phyloP scores from a whole-genome alignment of 2,329 filamentous ascomycete genomes.

The Colletotrichum ledebouriae region DNA sequence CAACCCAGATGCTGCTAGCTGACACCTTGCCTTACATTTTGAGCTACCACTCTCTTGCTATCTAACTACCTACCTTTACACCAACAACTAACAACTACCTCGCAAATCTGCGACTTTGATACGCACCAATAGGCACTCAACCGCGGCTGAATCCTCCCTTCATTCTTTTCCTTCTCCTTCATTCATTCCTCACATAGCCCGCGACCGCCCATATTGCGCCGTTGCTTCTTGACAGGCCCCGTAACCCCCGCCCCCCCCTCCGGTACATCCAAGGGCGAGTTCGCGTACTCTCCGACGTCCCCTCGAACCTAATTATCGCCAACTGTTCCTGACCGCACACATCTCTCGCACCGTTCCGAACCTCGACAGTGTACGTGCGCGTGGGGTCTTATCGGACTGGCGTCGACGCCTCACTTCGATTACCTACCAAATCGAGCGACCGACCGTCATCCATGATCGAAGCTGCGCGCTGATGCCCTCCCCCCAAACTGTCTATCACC shows the following conservation, averaged over 20 bases:
- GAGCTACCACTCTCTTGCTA: too few species aligned
- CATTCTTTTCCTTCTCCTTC: slow-evolving; percentile 7
- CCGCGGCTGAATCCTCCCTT: neutral
- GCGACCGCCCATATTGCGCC: neutral
- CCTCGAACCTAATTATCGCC: slow-evolving; percentile 12
- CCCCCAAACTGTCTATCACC: slow-evolving; percentile 39
- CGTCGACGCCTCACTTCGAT: slow-evolving; percentile 5
- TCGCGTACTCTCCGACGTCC: slow-evolving; percentile 17
- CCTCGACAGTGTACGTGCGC: neutral
- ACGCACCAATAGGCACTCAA: neutral
- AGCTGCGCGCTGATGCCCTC: slow-evolving; percentile 38
- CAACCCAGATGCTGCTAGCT: neutral
- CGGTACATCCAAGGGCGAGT: slow-evolving; percentile 12
- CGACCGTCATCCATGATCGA: slow-evolving; percentile 29
- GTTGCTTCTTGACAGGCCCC: slow-evolving; percentile 11
- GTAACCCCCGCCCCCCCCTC: neutral
- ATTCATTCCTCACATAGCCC: slow-evolving; percentile 20
- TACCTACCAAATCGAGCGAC: slow-evolving; percentile 12
- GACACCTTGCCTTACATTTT: neutral
- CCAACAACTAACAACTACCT: neutral
- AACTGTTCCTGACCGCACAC: slow-evolving; percentile 1
- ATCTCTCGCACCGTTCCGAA: neutral
- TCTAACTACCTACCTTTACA: neutral
- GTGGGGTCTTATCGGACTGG: neutral
- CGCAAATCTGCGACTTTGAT: neutral